Percentiles rank a stretch among this genome's conserved stretches.
Evolutionary conservation across 768 basidiomycete species (phyloP).

Genomic region (Lentinula detonsa): DNA sequence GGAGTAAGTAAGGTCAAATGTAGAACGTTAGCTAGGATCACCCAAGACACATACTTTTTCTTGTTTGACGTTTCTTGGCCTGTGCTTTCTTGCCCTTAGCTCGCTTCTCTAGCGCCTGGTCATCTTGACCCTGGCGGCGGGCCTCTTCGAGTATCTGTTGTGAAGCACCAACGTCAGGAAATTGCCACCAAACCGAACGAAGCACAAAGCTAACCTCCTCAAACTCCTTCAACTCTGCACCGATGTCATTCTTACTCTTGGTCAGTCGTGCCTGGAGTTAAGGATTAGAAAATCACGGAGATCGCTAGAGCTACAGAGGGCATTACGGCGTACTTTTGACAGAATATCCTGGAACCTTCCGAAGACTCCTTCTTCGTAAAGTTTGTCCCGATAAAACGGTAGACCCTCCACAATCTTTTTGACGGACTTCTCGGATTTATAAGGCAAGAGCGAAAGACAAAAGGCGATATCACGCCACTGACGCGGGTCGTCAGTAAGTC

Average conservation of each 20-base stretch:
- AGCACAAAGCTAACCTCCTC: slow-evolving; percentile 51
- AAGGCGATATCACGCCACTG: slow-evolving; percentile 99
- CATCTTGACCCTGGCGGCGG: slow-evolving; percentile 82
- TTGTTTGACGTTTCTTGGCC: slow-evolving; percentile 60
- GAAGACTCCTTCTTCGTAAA: slow-evolving; percentile 83
- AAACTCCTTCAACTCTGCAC: slow-evolving; percentile 92
- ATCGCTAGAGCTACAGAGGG: not conserved
- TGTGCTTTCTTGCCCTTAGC: slow-evolving; percentile 83
- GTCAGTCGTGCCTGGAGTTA: slow-evolving; percentile 67
- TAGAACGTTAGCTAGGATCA: not conserved
- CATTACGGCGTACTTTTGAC: slow-evolving; percentile 54
- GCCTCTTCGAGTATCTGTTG: slow-evolving; percentile 78
- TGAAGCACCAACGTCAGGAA: not conserved
- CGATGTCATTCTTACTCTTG: slow-evolving; percentile 87
- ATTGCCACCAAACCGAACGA: not conserved
- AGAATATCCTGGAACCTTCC: slow-evolving; percentile 84
- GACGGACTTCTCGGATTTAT: slow-evolving; percentile 94
- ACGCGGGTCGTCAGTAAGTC: slow-evolving; percentile 77
- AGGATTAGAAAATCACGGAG: not conserved
- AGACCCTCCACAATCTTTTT: slow-evolving; percentile 94
- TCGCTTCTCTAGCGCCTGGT: slow-evolving; percentile 83
- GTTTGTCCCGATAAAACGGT: slow-evolving; percentile 92
- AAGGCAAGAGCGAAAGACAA: slow-evolving; percentile 90
- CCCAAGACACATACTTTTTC: slow-evolving; percentile 10
- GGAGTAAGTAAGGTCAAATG: not conserved